These are phyloP conservation scores for Cinnamomum micranthum DNA, from an alignment of 164 flowering plant genomes.

Conservation along the genomic window DNA sequence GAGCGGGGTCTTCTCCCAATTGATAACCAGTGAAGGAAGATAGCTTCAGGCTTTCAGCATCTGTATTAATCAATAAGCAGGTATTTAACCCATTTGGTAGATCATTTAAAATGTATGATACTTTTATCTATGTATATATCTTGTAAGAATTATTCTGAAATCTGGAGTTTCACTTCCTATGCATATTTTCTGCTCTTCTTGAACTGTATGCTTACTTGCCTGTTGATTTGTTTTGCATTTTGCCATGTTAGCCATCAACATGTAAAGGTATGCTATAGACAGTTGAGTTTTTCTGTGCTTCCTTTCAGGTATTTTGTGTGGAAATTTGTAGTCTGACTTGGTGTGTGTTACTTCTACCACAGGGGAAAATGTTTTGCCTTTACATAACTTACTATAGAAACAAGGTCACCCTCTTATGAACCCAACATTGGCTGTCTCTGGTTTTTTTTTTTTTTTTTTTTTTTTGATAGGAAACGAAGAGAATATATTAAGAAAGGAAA, in stretches of 20 bases:
- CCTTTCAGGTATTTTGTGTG: too few relatives aligned
- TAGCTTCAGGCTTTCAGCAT: slow-evolving; percentile 13
- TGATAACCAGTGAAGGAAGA: slow-evolving; percentile 63
- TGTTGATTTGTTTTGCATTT: slow-evolving; percentile 1
- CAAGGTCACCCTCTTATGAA: background rate
- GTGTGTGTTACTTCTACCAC: background rate
- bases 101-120: background rate
- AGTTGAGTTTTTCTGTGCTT: background rate
- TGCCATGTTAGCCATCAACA: slow-evolving; percentile 1
- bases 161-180: background rate
- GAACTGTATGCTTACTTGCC: background rate
- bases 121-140: background rate
- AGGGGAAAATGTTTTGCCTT: background rate
- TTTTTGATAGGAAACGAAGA: too few relatives aligned
- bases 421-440: background rate
- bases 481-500: too few relatives aligned
- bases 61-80: background rate
- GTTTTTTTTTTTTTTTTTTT: too few relatives aligned
- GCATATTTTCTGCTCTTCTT: background rate
- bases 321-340: too few relatives aligned
- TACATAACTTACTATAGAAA: background rate
- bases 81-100: background rate
- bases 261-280: background rate
- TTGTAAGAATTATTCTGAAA: background rate
- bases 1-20: slow-evolving; percentile 62